These are phyloP conservation scores for Sporothrix protearum DNA, from an alignment of 2,329 filamentous ascomycete species.

Conservation along the genomic window DNA sequence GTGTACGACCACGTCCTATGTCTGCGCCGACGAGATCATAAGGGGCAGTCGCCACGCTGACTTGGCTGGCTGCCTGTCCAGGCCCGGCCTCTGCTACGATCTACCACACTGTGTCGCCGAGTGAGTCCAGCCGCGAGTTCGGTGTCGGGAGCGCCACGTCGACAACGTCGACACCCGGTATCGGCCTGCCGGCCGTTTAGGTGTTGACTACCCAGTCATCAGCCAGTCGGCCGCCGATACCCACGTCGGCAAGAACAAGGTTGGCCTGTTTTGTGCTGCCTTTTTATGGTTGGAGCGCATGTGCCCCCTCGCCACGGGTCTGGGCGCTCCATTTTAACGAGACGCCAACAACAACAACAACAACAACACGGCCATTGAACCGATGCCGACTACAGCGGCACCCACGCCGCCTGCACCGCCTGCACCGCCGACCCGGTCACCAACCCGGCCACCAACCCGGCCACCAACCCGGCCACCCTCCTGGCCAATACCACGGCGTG, in stretches of 20 bases:
- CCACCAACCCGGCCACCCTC: conserved; percentile 39
- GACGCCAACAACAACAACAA: conserved; percentile 46
- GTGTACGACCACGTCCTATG: neutral
- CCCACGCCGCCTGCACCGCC: conserved; percentile 41
- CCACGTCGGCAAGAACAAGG: conserved; percentile 46
- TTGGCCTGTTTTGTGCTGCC: conserved; percentile 48
- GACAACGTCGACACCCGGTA: conserved; percentile 37
- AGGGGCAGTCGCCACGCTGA: neutral
- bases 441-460: conserved; percentile 42
- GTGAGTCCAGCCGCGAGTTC: conserved; percentile 46
- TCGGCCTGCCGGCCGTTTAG: conserved; percentile 48
- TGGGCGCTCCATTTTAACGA: conserved; percentile 51
- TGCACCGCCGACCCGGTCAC: conserved; percentile 41
- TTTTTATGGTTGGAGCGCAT: conserved; percentile 52
- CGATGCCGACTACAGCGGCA: conserved; percentile 47
- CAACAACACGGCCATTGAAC: conserved; percentile 47
- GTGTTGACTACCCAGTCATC: conserved; percentile 50
- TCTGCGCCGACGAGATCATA: neutral
- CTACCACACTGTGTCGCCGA: conserved; percentile 48
- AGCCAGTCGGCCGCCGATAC: conserved; percentile 43
- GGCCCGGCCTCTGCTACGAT: conserved; percentile 41
- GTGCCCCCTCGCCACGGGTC: conserved; percentile 44
- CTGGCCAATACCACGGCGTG: conserved; percentile 44
- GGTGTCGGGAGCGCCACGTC: conserved; percentile 41
- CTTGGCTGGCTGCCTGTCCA: conserved; percentile 21